Evolutionary conservation across 352 stramenopile genomes (phyloP).

Genomic region (Phytophthora citrophthora): DNA sequence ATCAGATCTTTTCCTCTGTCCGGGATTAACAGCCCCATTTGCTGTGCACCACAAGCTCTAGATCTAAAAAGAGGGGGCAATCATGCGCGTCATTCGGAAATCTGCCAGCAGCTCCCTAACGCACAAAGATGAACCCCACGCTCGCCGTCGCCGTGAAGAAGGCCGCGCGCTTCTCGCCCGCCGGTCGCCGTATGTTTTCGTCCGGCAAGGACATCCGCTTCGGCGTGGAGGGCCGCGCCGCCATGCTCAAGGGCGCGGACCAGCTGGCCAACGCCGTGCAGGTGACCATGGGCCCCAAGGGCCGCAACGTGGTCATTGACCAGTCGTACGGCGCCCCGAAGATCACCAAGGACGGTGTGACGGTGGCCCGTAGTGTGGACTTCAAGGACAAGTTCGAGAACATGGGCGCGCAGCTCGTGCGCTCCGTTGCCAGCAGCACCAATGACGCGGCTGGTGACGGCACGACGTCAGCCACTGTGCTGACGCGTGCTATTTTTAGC

Average conservation of each 20-base stretch:
- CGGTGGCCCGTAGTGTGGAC: conserved; percentile 76
- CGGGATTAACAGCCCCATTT: conserved; percentile 12
- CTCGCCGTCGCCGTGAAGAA: conserved; percentile 74
- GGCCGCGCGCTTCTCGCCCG: conserved; percentile 42
- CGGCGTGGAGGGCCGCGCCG: conserved; percentile 96
- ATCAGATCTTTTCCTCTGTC: conserved; percentile 4
- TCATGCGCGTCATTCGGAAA: conserved; percentile 39
- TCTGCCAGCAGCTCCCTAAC: conserved; percentile 20
- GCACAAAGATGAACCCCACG: conserved; percentile 71
- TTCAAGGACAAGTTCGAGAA: conserved; percentile 87
- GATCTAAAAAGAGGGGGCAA: conserved; percentile 1
- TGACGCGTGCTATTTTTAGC: conserved; percentile 98
- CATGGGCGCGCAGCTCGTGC: conserved; percentile 74
- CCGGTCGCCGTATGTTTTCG: conserved; percentile 76
- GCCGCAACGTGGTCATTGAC: conserved; percentile 99
- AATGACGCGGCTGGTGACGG: conserved; percentile 99
- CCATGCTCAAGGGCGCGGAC: conserved; percentile 99
- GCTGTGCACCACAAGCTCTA: conserved; percentile 20
- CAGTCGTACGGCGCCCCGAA: conserved; percentile 91
- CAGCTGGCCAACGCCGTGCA: conserved; percentile 99
- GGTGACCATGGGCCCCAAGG: conserved; percentile 99
- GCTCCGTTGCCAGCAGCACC: conserved; percentile 96
- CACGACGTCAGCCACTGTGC: conserved; percentile 99
- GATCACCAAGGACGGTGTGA: conserved; percentile 86
- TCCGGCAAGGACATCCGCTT: conserved; percentile 99